phyloP scores from a whole-genome alignment of 2,329 filamentous ascomycete species.

The Apiospora hydei region DNA sequence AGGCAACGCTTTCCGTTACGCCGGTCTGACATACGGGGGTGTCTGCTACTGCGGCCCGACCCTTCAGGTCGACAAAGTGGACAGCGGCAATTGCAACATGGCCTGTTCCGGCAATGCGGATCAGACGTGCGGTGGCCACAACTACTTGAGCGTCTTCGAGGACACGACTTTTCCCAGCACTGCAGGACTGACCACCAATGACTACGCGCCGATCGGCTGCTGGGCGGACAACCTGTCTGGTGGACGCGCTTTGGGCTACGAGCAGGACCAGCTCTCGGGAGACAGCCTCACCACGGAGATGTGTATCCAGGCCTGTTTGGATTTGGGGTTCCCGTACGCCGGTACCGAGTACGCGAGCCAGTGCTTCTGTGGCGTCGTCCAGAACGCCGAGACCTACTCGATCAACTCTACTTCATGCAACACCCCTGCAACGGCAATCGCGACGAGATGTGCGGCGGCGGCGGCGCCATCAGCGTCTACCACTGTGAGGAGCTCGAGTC shows the following conservation, averaged over 20 bases:
- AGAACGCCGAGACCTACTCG: background rate
- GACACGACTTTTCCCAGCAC: background rate
- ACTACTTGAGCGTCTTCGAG: background rate
- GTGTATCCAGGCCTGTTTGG: slow-evolving; percentile 7
- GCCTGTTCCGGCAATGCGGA: background rate
- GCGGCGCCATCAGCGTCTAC: slow-evolving; percentile 7
- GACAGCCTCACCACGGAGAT: background rate
- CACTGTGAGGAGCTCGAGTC: background rate
- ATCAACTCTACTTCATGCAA: background rate
- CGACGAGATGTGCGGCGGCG: background rate
- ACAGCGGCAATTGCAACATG: background rate
- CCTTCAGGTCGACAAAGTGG: background rate
- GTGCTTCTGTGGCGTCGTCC: slow-evolving; percentile 11
- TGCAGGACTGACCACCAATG: background rate
- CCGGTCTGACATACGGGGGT: background rate
- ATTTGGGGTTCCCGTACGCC: background rate
- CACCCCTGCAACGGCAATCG: background rate
- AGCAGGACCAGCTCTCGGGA: background rate
- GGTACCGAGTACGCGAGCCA: slow-evolving; percentile 7
- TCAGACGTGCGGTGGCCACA: background rate
- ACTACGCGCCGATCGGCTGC: slow-evolving; percentile 1
- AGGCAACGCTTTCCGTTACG: background rate
- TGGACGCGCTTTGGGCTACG: slow-evolving; percentile 10
- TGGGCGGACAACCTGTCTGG: background rate
- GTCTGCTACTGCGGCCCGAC: slow-evolving; percentile 19